Conservation (phyloP, 352 stramenopile species). For the Globisporangium cystogenes region DNA sequence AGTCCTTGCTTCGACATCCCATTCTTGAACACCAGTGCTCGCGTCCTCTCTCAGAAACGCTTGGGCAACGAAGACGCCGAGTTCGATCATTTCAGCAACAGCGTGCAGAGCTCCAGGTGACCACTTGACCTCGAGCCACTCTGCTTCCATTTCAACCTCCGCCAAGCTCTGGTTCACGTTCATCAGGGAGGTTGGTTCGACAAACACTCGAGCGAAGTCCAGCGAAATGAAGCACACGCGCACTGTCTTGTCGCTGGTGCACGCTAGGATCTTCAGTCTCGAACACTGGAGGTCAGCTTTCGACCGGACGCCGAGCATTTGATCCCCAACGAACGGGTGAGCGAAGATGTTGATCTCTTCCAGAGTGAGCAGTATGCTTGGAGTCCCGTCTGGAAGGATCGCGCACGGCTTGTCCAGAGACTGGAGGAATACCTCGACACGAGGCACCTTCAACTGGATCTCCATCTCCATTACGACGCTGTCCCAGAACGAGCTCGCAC, state of each 20-base stretch:
- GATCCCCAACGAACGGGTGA: conserved; percentile 44
- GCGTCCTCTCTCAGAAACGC: conserved; percentile 19
- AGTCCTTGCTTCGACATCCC: conserved; percentile 8
- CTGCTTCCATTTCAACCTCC: conserved; percentile 67
- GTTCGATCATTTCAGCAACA: conserved; percentile 52
- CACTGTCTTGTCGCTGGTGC: conserved; percentile 11
- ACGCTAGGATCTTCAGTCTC: conserved; percentile 42
- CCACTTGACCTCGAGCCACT: conserved; percentile 77
- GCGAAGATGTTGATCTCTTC: conserved; percentile 55
- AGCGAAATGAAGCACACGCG: conserved; percentile 49
- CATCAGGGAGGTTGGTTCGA: conserved; percentile 35
- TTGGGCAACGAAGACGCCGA: conserved; percentile 38
- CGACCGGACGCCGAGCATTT: conserved; percentile 52
- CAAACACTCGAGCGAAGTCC: conserved; percentile 61
- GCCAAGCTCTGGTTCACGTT: conserved; percentile 28
- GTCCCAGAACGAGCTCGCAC: conserved; percentile 2
- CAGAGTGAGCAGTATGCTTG: conserved; percentile 30
- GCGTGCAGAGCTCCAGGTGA: conserved; percentile 50
- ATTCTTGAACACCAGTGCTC: neutral
- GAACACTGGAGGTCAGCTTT: conserved; percentile 60
- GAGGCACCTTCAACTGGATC: conserved; percentile 54
- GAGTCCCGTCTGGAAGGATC: conserved; percentile 41
- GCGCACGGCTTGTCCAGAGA: conserved; percentile 29
- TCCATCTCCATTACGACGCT: conserved; percentile 36
- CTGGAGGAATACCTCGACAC: conserved; percentile 30